Conservation (phyloP, 1,284 basidiomycete species). For the Chalciporus sp. region DNA sequence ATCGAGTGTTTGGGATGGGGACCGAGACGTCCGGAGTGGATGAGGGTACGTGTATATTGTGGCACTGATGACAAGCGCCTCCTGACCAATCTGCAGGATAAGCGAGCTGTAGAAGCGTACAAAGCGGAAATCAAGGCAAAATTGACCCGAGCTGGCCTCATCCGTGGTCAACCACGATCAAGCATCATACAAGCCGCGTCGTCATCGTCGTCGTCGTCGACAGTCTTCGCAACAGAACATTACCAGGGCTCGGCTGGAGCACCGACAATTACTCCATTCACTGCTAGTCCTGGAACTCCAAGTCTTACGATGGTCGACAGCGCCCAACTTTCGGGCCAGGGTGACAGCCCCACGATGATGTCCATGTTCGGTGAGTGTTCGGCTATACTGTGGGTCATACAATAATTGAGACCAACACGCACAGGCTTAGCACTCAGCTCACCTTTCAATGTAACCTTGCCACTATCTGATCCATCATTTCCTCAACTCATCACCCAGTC, state of each 20-base stretch:
- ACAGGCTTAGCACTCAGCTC: constrained; percentile 34
- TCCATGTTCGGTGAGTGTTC: constrained; percentile 32
- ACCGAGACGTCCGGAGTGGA: constrained; percentile 77
- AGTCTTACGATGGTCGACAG: constrained; percentile 30
- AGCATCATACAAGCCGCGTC: constrained; percentile 44
- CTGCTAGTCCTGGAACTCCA: constrained; percentile 21
- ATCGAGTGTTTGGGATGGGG: constrained; percentile 84
- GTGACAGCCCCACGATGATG: constrained; percentile 32
- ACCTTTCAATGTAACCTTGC: constrained; percentile 32
- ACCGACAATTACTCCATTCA: constrained; percentile 22
- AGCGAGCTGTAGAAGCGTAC: constrained; percentile 77
- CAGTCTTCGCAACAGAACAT: constrained; percentile 36
- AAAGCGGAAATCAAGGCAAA: constrained; percentile 83
- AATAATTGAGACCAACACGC: constrained; percentile 15
- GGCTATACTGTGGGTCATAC: neutral
- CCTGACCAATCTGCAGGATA: constrained; percentile 55
- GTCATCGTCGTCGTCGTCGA: constrained; percentile 28
- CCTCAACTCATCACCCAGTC: constrained; percentile 35
- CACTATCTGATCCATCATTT: constrained; percentile 28
- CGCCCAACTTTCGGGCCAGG: constrained; percentile 11
- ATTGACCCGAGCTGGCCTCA: constrained; percentile 72
- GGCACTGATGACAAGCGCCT: constrained; percentile 4
- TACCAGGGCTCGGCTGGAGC: constrained; percentile 28
- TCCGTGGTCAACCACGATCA: constrained; percentile 74
- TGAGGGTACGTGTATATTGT: constrained; percentile 59